phyloP scores from a whole-genome alignment of 2,329 filamentous ascomycete genomes.

The Aspergillus quadricinctus region DNA sequence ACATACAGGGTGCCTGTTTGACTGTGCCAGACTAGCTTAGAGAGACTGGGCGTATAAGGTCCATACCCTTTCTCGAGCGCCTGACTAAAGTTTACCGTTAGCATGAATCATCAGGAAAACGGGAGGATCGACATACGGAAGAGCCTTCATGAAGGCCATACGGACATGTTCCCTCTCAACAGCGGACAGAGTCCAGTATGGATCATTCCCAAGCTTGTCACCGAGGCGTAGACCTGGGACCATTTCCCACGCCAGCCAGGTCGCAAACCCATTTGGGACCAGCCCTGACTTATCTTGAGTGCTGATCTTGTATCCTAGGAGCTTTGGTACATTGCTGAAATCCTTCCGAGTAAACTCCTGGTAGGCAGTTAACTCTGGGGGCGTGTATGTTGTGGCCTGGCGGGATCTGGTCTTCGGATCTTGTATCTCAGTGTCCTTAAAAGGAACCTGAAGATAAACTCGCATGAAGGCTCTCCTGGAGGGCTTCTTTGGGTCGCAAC shows the following conservation, averaged over 20 bases:
- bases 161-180: conserved; percentile 7
- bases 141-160: conserved; percentile 7
- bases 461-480: conserved; percentile 8
- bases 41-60: conserved; percentile 6
- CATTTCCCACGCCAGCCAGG: conserved; percentile 11
- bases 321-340: conserved; percentile 6
- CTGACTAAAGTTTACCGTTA: conserved; percentile 8
- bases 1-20: background rate
- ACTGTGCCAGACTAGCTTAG: background rate
- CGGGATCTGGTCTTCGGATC: conserved; percentile 8
- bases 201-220: conserved; percentile 1
- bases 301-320: conserved; percentile 8
- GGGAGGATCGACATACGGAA: conserved; percentile 9
- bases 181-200: conserved; percentile 6
- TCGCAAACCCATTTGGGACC: conserved; percentile 7
- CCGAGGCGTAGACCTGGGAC: conserved; percentile 11
- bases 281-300: conserved; percentile 7
- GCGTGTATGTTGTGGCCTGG: conserved; percentile 8
- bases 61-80: conserved; percentile 6
- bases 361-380: conserved; percentile 4
- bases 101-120: conserved; percentile 7
- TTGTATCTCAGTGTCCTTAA: conserved; percentile 4
- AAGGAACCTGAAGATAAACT: conserved; percentile 10
- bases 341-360: conserved; percentile 3
- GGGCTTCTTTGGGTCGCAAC: conserved; percentile 1